Evolutionary conservation across 805 yeast species (phyloP).

Genomic region (Metahyphopichia silvanorum): DNA sequence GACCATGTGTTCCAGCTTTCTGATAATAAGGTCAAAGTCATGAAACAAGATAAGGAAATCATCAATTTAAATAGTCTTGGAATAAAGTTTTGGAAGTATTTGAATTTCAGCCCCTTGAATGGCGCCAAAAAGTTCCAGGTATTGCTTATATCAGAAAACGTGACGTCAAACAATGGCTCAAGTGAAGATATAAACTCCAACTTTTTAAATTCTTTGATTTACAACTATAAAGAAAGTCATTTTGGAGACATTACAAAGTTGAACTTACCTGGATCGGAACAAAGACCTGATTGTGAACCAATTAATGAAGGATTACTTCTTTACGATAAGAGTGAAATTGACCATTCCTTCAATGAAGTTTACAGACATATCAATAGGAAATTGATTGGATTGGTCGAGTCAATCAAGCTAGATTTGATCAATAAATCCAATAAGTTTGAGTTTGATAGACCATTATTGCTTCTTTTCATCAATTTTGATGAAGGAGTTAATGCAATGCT

Average conservation of each 20-base stretch:
- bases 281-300: slow-evolving; percentile 24
- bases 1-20: slow-evolving; percentile 20
- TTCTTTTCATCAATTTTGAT: slow-evolving; percentile 49
- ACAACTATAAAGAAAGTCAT: slow-evolving; percentile 45
- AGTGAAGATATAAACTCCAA: slow-evolving; percentile 24
- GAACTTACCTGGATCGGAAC: slow-evolving; percentile 22
- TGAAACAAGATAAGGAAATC: slow-evolving; percentile 37
- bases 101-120: slow-evolving; percentile 54
- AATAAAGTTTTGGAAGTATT: slow-evolving; percentile 51
- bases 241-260: slow-evolving; percentile 45
- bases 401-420: slow-evolving; percentile 36
- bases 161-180: slow-evolving; percentile 13
- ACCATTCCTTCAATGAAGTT: slow-evolving; percentile 19
- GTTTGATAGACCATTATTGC: slow-evolving; percentile 46
- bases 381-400: slow-evolving; percentile 30
- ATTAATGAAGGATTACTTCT: slow-evolving; percentile 26
- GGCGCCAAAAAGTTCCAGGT: slow-evolving; percentile 52
- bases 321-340: slow-evolving; percentile 15
- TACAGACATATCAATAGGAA: slow-evolving; percentile 29
- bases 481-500: slow-evolving; percentile 42
- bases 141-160: slow-evolving; percentile 40
- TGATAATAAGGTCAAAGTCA: slow-evolving; percentile 22
- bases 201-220: slow-evolving; percentile 40
- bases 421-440: slow-evolving; percentile 39
- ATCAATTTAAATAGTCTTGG: slow-evolving; percentile 46